Conservation (phyloP, 257 asterid genomes). For the Linderniella brevidens region DNA sequence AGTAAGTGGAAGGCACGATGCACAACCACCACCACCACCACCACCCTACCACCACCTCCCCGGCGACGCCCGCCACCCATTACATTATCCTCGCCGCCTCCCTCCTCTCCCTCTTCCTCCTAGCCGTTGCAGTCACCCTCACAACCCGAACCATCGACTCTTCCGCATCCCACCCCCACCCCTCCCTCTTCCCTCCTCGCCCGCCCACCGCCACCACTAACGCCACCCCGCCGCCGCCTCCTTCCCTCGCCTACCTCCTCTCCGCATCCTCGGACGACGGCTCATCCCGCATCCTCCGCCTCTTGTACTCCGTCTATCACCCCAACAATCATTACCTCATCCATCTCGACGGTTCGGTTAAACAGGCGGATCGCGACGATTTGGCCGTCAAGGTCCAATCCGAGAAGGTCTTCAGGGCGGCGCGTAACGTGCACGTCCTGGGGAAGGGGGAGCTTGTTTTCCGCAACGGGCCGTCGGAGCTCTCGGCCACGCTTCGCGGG, state of each 20-base stretch:
- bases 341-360: slow-evolving; percentile 55
- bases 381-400: slow-evolving; percentile 42
- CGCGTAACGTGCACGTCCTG: slow-evolving; percentile 57
- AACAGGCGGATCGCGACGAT: slow-evolving; percentile 47
- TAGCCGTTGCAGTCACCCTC: slow-evolving; percentile 26
- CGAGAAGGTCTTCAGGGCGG: slow-evolving; percentile 49
- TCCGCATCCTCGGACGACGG: slow-evolving; percentile 60
- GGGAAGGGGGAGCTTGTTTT: slow-evolving; percentile 60
- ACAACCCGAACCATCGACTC: slow-evolving; percentile 20
- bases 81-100: slow-evolving; percentile 36
- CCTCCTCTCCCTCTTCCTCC: slow-evolving; percentile 40
- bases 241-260: slow-evolving; percentile 69
- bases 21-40: slow-evolving; percentile 19
- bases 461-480: slow-evolving; percentile 44
- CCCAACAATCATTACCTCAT: slow-evolving; percentile 62
- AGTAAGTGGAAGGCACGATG: slow-evolving; percentile 9
- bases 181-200: slow-evolving; percentile 31
- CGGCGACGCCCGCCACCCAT: slow-evolving; percentile 13
- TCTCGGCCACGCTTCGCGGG: slow-evolving; percentile 67
- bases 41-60: slow-evolving; percentile 12
- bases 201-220: slow-evolving; percentile 21
- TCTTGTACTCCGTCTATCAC: slow-evolving; percentile 61
- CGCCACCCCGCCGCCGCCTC: slow-evolving; percentile 33
- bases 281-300: slow-evolving; percentile 43
- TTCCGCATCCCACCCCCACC: slow-evolving; percentile 25